Evolutionary conservation across 1,139 yeast species (phyloP), one percentile per base, ranked within the genome.

Genomic region (Scheffersomyces illinoinensis): DNA sequence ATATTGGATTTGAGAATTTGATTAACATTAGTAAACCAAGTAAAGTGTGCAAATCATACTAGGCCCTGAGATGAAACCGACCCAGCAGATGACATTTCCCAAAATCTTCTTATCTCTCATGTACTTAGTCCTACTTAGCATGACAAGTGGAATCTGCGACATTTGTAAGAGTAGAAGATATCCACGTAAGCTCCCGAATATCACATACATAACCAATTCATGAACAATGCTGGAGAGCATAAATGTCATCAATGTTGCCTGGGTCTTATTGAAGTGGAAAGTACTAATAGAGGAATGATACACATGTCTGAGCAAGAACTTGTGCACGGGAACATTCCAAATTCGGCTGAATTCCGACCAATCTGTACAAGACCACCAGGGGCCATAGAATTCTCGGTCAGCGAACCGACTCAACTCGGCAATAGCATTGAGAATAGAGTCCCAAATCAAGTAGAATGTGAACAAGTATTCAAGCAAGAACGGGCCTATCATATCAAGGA

Each of bases 321-420:
- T 85, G 72, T 95, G 98, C n/a, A 96, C 98, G 0, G 98, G 98
- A 10, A 86, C 84, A 71, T 95, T 95, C 99, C 99, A 96, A 64
- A 91, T 87, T 64, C 98, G 84, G 10, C 98, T 90, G 75, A 91
- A 95, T 71, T 93, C 95, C 58, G 91, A 93, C 97, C 98, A 95
- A 55, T 93, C 89, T 39, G 90, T 87, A 64, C 96, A 91, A 66
- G 95, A 91, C 99, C 98, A 95, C 99, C 99, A 95, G 52, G 93
- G 91, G 3, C 97, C 96, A 68, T 95, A 95, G 72, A 95, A 95
- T 65, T 90, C 91, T 52, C 99, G 84, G 71, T 95, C 98, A 2
- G 93, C 97, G 74, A 89, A 95, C 57, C 83, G 68, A 20, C 96
- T 89, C 53, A 95, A 77, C 71, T 95, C 99, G 0, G 97, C 98